A percentile compares a stretch with the other conserved stretches of the same genome.
Evolutionary conservation across 2,329 filamentous ascomycete genomes (phyloP).

Genomic region (Botryosphaeria dothidea): DNA sequence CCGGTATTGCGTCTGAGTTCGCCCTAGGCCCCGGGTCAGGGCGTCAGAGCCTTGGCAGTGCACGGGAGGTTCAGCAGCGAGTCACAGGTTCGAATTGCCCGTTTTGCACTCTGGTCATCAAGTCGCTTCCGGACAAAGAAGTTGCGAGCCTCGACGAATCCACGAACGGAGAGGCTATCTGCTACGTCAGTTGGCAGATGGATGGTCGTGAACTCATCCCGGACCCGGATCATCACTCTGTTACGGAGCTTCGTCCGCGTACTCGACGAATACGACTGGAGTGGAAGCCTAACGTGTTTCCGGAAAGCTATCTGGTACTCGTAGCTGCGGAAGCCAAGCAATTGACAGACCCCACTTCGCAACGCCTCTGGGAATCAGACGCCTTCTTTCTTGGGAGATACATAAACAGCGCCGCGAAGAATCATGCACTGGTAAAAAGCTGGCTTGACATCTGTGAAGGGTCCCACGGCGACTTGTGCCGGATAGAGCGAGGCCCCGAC

Average conservation of each 20-base stretch:
- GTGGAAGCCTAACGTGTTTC: background rate
- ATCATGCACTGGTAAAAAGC: conserved; percentile 5
- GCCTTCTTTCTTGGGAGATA: conserved; percentile 15
- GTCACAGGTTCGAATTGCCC: background rate
- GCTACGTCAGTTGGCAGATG: conserved; percentile 17
- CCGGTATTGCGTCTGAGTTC: background rate
- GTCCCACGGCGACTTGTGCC: conserved; percentile 1
- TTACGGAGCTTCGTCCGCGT: conserved; percentile 5
- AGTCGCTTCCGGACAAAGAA: background rate
- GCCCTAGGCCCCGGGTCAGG: background rate
- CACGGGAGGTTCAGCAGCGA: too few relatives aligned
- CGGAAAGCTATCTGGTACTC: conserved; percentile 9
- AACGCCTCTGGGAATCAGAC: background rate
- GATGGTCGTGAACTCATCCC: conserved; percentile 11
- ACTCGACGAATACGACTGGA: conserved; percentile 13
- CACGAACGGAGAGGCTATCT: background rate
- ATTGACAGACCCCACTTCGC: background rate
- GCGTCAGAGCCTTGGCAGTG: background rate
- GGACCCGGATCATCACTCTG: background rate
- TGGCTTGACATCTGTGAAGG: conserved; percentile 16
- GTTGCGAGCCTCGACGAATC: background rate
- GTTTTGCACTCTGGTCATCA: background rate
- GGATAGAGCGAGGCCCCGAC: background rate
- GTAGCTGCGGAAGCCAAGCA: conserved; percentile 11
- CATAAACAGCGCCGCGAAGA: background rate